A percentile compares a stretch with the other conserved stretches of the same genome.
Conservation (phyloP, 202 grass and related monocot genomes). For the Digitaria exilis region DNA sequence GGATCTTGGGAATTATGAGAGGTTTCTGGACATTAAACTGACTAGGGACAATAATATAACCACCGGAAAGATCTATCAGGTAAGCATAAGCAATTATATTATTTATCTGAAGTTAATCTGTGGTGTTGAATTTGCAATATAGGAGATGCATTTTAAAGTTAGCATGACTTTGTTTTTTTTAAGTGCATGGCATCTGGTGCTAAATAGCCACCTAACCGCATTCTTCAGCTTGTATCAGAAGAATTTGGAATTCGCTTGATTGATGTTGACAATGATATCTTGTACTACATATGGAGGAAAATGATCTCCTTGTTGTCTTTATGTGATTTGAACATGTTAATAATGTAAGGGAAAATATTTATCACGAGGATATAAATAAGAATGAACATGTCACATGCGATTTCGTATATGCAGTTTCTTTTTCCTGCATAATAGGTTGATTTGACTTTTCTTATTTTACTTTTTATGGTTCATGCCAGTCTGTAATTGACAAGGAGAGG, state of each 20-base stretch:
- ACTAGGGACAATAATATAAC: slow-evolving; percentile 93
- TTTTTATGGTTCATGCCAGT: slow-evolving; percentile 58
- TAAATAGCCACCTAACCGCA: not conserved
- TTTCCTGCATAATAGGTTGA: slow-evolving; percentile 35
- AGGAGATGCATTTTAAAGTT: slow-evolving; percentile 21
- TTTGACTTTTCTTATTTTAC: slow-evolving; percentile 16
- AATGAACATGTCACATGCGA: slow-evolving; percentile 19
- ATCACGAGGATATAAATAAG: slow-evolving; percentile 30
- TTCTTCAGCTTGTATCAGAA: not conserved
- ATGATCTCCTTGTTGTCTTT: slow-evolving; percentile 23
- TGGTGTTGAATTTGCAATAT: not conserved
- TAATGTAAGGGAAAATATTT: not conserved
- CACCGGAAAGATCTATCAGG: slow-evolving; percentile 92
- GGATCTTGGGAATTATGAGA: slow-evolving; percentile 92
- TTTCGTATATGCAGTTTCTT: slow-evolving; percentile 27
- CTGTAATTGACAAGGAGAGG: slow-evolving; percentile 89
- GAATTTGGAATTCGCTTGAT: slow-evolving; percentile 7
- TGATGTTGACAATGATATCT: slow-evolving; percentile 22
- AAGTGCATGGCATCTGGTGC: not conserved
- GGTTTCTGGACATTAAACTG: slow-evolving; percentile 86
- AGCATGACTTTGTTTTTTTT: slow-evolving; percentile 4
- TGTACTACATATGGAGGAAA: slow-evolving; percentile 36
- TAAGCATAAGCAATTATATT: slow-evolving; percentile 14
- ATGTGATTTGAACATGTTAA: slow-evolving; percentile 21
- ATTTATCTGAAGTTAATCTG: not conserved